Conservation (phyloP, 106 monocot genomes). For the Dendrobium officinale region DNA sequence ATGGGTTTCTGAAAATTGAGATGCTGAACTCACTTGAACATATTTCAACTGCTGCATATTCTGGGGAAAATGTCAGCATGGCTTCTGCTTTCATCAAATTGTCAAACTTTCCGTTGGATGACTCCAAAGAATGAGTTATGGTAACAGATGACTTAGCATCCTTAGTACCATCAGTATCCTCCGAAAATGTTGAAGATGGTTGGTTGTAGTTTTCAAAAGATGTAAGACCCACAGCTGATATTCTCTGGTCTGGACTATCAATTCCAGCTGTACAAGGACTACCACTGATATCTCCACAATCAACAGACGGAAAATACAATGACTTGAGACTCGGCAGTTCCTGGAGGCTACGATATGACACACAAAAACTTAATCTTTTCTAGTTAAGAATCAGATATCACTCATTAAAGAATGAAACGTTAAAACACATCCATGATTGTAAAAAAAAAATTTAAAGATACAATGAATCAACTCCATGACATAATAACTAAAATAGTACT, state of each 20-base stretch:
- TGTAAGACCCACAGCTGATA: conserved; percentile 40
- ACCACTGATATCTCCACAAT: conserved; percentile 48
- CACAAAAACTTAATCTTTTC: not conserved
- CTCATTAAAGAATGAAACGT: not conserved
- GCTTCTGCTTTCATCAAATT: conserved; percentile 79
- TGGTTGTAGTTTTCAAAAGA: conserved; percentile 53
- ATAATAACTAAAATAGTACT: not conserved
- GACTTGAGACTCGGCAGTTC: conserved; percentile 76
- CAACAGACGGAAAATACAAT: conserved; percentile 36
- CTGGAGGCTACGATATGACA: conserved; percentile 56
- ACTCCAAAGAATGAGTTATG: conserved; percentile 13
- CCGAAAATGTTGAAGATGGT: conserved; percentile 14
- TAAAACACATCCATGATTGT: not conserved
- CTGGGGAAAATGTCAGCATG: conserved; percentile 74
- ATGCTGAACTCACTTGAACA: conserved; percentile 31
- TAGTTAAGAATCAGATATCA: not conserved
- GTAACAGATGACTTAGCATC: conserved; percentile 28
- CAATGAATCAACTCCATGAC: not conserved
- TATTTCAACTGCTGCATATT: conserved; percentile 83
- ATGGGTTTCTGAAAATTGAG: conserved; percentile 64
- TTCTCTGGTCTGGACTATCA: conserved; percentile 51
- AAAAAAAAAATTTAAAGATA: not conserved
- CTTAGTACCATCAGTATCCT: conserved; percentile 35
- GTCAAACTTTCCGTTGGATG: conserved; percentile 47
- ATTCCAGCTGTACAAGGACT: conserved; percentile 37